These are phyloP conservation scores for Backusella sp. DNA, from an alignment of 192 early-diverging fungal species.

Conservation along the genomic window DNA sequence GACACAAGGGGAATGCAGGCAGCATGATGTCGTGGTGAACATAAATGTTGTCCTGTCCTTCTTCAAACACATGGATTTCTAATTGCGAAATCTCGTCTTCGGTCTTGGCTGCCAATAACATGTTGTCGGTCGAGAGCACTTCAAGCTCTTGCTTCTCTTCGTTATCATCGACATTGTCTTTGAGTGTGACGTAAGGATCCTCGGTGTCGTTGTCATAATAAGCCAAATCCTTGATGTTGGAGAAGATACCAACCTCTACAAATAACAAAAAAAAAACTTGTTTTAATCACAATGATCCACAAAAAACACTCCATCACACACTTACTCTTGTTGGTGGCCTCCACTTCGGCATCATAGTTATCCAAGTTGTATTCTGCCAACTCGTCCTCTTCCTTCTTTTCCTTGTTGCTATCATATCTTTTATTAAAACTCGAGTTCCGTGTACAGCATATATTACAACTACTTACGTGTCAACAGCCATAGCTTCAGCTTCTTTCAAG, in stretches of 20 bases:
- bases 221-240: conserved; percentile 84
- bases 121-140: conserved; percentile 77
- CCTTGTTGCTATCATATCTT: neutral
- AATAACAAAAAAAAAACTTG: neutral
- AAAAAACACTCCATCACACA: neutral
- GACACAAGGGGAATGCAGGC: conserved; percentile 89
- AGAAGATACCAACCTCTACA: conserved; percentile 69
- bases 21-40: conserved; percentile 99
- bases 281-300: neutral
- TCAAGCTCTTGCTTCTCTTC: conserved; percentile 60
- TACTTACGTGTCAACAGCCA: conserved; percentile 31
- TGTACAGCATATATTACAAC: neutral
- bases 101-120: conserved; percentile 91
- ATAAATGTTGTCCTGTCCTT: conserved; percentile 81
- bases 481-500: conserved; percentile 49
- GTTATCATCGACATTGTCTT: conserved; percentile 77
- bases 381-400: conserved; percentile 53
- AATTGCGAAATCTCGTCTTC: conserved; percentile 97
- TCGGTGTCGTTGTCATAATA: conserved; percentile 77
- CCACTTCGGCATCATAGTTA: conserved; percentile 85
- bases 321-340: conserved; percentile 39
- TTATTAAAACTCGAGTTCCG: neutral
- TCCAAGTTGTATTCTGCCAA: conserved; percentile 90
- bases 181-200: conserved; percentile 83
- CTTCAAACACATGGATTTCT: conserved; percentile 92